Evolutionary conservation across 2,329 filamentous ascomycete genomes (phyloP), one percentile per base, ranked within the genome.

Genomic region (Septoria petroselini): DNA sequence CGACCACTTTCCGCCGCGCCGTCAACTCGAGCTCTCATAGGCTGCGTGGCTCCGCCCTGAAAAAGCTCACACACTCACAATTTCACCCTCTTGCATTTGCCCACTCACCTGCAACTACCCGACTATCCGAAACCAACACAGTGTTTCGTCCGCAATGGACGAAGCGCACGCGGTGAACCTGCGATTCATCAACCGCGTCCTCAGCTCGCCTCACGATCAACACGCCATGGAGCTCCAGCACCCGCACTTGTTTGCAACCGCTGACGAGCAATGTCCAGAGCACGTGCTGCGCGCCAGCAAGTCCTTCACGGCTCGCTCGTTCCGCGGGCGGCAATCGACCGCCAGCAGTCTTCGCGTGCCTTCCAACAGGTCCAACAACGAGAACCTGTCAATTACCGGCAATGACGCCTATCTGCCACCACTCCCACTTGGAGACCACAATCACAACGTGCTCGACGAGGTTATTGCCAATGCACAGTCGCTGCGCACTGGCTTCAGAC

Each of bases 221-320:
- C 25, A 41, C 7, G 14, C n/a, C 39, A 27, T 9, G 23, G 5
- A 9, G 23, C 9, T 5, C 23, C 23, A 27, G 23, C 9, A 27
- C 9, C 23, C 23, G 15, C 23, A 7, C n/a, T 23, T 12, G 15
- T 15, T 21, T 23, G 23, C 12, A 4, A n/a, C n/a, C 29, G 29
- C 58, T 63, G 50, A 65, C 53, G 18, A 31, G 37, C 41, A 31
- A 27, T 56, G 48, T 33, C 57, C 61, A 69, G 67, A 69, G 48
- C 67, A 70, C 49, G 65, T 70, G 30, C 62, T 70, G 15, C 65
- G 66, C 42, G 64, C 60, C 42, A 63, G 67, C n/a, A 67, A 62
- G 39, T 68, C 65, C 6, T 68, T 68, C 47, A 59, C 65, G 2
- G 66, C 64, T n/a, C 65, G 65, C 27, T 69, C 67, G 2, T 63